Conservation (phyloP, 768 basidiomycete genomes). For the Lentinula edodes region DNA sequence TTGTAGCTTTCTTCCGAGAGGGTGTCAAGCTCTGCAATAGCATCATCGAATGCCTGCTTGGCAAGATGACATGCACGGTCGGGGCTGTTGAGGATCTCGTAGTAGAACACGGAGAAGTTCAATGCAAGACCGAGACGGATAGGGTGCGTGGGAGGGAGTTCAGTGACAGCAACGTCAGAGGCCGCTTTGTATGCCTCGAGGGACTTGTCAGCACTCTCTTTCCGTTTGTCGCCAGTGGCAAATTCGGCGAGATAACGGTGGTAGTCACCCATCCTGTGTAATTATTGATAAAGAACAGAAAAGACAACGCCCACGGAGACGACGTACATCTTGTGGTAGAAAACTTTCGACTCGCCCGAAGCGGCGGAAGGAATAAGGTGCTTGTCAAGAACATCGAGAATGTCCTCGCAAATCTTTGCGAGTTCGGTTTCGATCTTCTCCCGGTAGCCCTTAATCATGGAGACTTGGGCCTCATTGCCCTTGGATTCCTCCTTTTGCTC, state of each 20-base stretch:
- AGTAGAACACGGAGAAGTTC: constrained; percentile 99
- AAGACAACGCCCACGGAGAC: neutral
- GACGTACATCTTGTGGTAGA: constrained; percentile 99
- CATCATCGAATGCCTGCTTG: constrained; percentile 98
- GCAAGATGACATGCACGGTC: constrained; percentile 98
- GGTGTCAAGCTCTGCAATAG: constrained; percentile 98
- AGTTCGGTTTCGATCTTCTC: constrained; percentile 98
- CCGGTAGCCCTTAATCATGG: constrained; percentile 97
- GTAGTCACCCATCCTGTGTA: constrained; percentile 93
- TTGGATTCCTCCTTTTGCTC: constrained; percentile 99
- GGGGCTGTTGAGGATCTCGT: constrained; percentile 98
- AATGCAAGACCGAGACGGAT: constrained; percentile 97
- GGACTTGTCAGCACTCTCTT: constrained; percentile 95
- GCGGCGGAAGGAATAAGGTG: constrained; percentile 97
- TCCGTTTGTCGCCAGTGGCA: constrained; percentile 95
- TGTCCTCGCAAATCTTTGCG: constrained; percentile 98
- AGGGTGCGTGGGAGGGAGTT: constrained; percentile 93
- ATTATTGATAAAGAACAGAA: neutral
- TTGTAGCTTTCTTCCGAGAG: constrained; percentile 99
- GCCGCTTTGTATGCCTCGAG: constrained; percentile 97
- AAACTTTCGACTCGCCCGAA: constrained; percentile 96
- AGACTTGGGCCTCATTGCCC: constrained; percentile 93
- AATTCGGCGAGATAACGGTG: constrained; percentile 99
- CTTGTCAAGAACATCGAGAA: constrained; percentile 95
- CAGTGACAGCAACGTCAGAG: constrained; percentile 93